phyloP scores from a whole-genome alignment of 805 yeast species.

The Candida pseudofarinosa region DNA sequence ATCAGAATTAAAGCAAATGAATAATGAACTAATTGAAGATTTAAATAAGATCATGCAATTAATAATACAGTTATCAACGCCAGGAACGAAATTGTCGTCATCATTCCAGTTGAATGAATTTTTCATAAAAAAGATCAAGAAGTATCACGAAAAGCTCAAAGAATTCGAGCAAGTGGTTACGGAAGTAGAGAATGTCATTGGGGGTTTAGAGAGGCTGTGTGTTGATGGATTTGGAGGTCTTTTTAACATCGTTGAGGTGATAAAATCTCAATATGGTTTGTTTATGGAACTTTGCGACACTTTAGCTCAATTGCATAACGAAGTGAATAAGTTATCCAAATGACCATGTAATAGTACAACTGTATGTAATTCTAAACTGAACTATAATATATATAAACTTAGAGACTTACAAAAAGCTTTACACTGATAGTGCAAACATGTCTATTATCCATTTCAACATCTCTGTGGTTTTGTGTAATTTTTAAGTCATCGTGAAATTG shows the following conservation, averaged over 20 bases:
- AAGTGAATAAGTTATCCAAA: conserved; percentile 17
- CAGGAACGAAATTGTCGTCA: conserved; percentile 56
- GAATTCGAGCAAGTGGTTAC: conserved; percentile 62
- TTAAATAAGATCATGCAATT: conserved; percentile 52
- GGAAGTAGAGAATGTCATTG: conserved; percentile 53
- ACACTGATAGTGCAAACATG: no score
- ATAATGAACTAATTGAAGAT: conserved; percentile 43
- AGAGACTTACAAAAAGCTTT: no score
- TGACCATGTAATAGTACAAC: not conserved
- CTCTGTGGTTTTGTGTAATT: not conserved
- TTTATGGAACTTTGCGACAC: conserved; percentile 75
- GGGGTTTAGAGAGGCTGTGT: conserved; percentile 37
- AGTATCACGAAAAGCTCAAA: conserved; percentile 43
- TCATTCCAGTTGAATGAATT: conserved; percentile 52
- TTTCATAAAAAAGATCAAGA: conserved; percentile 48
- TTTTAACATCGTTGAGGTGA: conserved; percentile 51
- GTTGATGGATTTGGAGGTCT: conserved; percentile 39
- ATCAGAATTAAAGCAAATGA: conserved; percentile 27
- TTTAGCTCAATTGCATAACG: conserved; percentile 62
- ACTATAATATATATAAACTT: no score
- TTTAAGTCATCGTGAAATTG: no score
- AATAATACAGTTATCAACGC: conserved; percentile 46
- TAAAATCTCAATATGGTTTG: conserved; percentile 62
- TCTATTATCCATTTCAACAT: not conserved
- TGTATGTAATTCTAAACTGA: not conserved